A percentile compares a stretch with the other conserved stretches of the same genome.
Evolutionary conservation across 2,329 filamentous ascomycete species (phyloP).

Genomic region (Emmonsiellopsis sp.): DNA sequence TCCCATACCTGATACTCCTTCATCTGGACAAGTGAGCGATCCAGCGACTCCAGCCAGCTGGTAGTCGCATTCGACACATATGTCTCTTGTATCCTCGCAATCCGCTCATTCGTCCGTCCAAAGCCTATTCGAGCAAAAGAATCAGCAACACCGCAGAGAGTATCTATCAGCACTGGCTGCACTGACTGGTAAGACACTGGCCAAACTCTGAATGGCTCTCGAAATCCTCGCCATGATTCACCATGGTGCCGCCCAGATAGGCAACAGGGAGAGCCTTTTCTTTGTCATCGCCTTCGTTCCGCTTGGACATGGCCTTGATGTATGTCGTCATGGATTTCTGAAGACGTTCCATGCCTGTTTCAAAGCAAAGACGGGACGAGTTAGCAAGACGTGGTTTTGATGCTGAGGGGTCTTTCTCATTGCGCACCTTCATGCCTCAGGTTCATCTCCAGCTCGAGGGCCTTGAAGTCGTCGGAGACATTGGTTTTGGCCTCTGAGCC

Average conservation of each 20-base stretch:
- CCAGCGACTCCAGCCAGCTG: constrained; percentile 84
- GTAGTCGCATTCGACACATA: constrained; percentile 69
- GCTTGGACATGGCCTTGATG: constrained; percentile 77
- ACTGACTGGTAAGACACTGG: constrained; percentile 65
- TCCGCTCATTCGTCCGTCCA: constrained; percentile 78
- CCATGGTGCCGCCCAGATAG: constrained; percentile 76
- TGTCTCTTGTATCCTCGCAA: constrained; percentile 74
- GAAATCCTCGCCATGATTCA: constrained; percentile 83
- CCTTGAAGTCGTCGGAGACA: constrained; percentile 84
- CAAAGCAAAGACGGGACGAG: constrained; percentile 1
- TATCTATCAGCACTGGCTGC: constrained; percentile 4
- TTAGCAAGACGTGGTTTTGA: constrained; percentile 10
- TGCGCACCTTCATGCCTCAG: constrained; percentile 70
- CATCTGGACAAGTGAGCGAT: constrained; percentile 85
- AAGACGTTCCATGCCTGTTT: constrained; percentile 74
- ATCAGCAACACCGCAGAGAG: not conserved
- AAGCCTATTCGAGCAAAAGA: constrained; percentile 43
- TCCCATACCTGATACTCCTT: constrained; percentile 82
- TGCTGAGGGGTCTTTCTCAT: not conserved
- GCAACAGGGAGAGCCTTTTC: constrained; percentile 76
- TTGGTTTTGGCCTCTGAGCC: constrained; percentile 79
- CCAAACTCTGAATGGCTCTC: constrained; percentile 85
- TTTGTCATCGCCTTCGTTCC: constrained; percentile 75
- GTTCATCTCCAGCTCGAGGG: constrained; percentile 80
- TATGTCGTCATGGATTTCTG: constrained; percentile 79